Base-by-base conservation (phyloP, 345 rosid genomes). In the Citrus trifoliata region DNA sequence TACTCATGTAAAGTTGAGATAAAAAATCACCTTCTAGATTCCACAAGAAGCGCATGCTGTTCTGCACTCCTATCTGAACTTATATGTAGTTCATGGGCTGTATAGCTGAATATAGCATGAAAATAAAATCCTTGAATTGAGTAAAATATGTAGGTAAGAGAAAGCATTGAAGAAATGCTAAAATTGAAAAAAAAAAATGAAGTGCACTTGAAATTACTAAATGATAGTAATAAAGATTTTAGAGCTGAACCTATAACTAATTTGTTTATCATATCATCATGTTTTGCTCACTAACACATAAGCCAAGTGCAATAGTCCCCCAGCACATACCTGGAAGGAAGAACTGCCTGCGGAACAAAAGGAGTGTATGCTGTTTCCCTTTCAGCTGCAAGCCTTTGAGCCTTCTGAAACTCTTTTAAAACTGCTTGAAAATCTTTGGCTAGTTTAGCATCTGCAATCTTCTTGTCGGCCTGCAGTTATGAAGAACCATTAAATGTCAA, bases 361-460 rank as follows among this genome's bases (percentile, higher is more conserved):
- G 98, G 93, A 77, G 97, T 79, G 73, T 92, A 95, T 2, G 97
- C 91, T 2, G 93, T 97, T 92, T 97, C 99, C 79, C 98, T 90
- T 87, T 93, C 98, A 59, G 98, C 97, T 27, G 99, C 93, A n/a
- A 96, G 92, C 87, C 95, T 90, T 69, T 96, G 98, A 70, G 98
- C 98, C 87, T 96, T 96, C 87, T 93, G 99, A 86, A 94, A 96
- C 88, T 96, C 99, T 83, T 87, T 93, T 86, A 96, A 80, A 80
- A 96, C 98, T 30, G 92, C 87, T 87, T 96, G 95, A 84, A 96
- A 94, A 84, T 96, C 99, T 79, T 94, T 97, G 21, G 98, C 99
- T 81, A 97, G 97, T 86, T 96, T 96, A 76, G 97, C 98, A 83
- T 96, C 97, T 24, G 95, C 90, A 62, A 96, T 89, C 89, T 94